Conservation (phyloP, 2,329 filamentous ascomycete species). For the Periglandula ipomoeae region DNA sequence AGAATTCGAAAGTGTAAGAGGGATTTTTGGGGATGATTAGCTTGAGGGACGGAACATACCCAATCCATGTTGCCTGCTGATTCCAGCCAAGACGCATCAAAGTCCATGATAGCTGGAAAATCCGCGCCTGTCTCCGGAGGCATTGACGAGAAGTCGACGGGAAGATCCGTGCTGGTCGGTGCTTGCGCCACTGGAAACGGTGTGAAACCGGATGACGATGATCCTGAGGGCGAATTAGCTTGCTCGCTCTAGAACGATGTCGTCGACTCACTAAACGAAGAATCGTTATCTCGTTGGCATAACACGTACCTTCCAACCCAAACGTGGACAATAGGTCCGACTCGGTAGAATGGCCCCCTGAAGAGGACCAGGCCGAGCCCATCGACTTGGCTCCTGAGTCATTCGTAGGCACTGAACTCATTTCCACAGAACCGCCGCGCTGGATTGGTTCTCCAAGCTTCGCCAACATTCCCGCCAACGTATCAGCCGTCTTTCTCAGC, state of each 20-base stretch:
- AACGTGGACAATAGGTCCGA: conserved; percentile 14
- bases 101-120: conserved; percentile 14
- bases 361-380: background rate
- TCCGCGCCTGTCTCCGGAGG: background rate
- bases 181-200: conserved; percentile 8
- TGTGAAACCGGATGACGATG: conserved; percentile 3
- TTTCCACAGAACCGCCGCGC: background rate
- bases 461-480: conserved; percentile 35
- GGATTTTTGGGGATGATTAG: too few species aligned
- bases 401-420: background rate
- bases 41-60: too few species aligned
- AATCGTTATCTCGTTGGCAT: too few species aligned
- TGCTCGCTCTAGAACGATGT: background rate
- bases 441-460: background rate
- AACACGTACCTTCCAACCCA: conserved; percentile 16
- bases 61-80: conserved; percentile 27
- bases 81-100: conserved; percentile 27
- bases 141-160: background rate
- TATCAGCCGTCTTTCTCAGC: conserved; percentile 36
- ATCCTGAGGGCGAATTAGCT: conserved; percentile 5
- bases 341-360: background rate
- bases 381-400: background rate
- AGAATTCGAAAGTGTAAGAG: too few species aligned
- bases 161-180: conserved; percentile 13
- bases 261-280: background rate